These are phyloP conservation scores for Dittrichia graveolens DNA, from an alignment of 129 eudicot genomes.

Conservation along the genomic window DNA sequence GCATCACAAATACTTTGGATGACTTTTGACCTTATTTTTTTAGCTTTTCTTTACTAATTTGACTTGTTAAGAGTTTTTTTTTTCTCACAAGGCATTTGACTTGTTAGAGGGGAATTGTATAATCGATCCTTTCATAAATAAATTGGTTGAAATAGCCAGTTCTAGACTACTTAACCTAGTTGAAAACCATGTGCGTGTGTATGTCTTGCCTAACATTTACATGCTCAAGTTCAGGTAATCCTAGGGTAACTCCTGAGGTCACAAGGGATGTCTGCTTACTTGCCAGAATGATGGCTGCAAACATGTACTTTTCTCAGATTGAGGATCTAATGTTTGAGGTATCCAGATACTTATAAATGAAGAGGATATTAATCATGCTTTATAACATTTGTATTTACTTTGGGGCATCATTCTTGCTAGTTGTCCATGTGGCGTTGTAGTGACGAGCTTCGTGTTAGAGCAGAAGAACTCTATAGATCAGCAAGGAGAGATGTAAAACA, in stretches of 20 bases:
- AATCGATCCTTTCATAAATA: not conserved
- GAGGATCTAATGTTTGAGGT: constrained; percentile 99
- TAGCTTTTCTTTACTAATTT: constrained; percentile 1
- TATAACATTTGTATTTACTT: constrained; percentile 28
- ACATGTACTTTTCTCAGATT: constrained; percentile 83
- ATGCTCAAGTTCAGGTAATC: constrained; percentile 63
- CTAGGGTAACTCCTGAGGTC: constrained; percentile 97
- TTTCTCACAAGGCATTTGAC: not conserved
- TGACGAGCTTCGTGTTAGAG: constrained; percentile 80
- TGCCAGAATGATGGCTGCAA: constrained; percentile 99
- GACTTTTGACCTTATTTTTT: not conserved
- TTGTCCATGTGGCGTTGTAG: constrained; percentile 98
- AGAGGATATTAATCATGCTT: not conserved
- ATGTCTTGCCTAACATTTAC: not conserved
- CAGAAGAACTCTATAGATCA: constrained; percentile 71
- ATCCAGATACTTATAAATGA: constrained; percentile 12
- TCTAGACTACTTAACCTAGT: not conserved
- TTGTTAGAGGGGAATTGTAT: not conserved
- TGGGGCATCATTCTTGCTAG: constrained; percentile 37
- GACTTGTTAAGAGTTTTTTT: not conserved
- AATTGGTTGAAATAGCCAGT: not conserved
- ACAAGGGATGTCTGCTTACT: constrained; percentile 95
- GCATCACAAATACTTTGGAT: not conserved
- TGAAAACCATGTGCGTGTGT: constrained; percentile 8
- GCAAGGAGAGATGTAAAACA: constrained; percentile 92